Conservation (phyloP, 139 green algal species). For the Micractinium conductrix region DNA sequence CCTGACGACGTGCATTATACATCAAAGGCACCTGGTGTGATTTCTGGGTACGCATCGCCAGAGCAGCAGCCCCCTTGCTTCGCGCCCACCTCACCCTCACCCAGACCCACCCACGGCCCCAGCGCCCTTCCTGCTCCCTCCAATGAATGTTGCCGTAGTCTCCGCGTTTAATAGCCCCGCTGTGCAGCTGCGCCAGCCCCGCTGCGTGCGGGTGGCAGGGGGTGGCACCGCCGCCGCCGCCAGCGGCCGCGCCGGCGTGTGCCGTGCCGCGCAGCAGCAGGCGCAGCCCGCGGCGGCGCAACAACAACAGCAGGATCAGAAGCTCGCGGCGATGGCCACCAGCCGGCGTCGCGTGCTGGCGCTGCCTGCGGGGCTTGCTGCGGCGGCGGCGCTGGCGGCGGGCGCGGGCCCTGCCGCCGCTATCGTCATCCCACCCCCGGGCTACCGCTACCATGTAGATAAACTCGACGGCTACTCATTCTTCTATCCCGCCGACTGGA, state of each 20-base stretch:
- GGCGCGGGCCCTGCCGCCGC: background rate
- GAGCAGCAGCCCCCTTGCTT: background rate
- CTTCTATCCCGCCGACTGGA: conserved; percentile 79
- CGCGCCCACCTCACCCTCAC: background rate
- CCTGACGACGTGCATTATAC: background rate
- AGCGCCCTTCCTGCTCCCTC: too few species aligned
- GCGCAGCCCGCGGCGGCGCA: conserved; percentile 9
- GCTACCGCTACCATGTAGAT: conserved; percentile 59
- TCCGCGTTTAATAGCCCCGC: background rate
- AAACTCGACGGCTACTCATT: conserved; percentile 92
- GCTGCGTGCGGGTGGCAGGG: conserved; percentile 5
- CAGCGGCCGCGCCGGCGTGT: background rate
- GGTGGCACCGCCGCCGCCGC: background rate
- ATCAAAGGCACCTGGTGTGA: background rate
- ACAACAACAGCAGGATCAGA: background rate
- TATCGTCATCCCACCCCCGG: conserved; percentile 20
- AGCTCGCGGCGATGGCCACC: background rate
- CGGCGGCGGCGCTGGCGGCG: background rate
- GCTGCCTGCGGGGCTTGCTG: background rate
- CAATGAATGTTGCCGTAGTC: background rate
- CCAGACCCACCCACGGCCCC: background rate
- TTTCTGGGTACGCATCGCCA: too few species aligned
- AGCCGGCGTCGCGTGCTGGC: conserved; percentile 12
- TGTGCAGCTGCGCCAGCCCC: background rate
- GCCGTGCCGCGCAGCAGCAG: conserved; percentile 19